Percentiles rank a stretch among this genome's conserved stretches.
Conservation (phyloP, 805 yeast species). For the Metschnikowia drakensbergensis region DNA sequence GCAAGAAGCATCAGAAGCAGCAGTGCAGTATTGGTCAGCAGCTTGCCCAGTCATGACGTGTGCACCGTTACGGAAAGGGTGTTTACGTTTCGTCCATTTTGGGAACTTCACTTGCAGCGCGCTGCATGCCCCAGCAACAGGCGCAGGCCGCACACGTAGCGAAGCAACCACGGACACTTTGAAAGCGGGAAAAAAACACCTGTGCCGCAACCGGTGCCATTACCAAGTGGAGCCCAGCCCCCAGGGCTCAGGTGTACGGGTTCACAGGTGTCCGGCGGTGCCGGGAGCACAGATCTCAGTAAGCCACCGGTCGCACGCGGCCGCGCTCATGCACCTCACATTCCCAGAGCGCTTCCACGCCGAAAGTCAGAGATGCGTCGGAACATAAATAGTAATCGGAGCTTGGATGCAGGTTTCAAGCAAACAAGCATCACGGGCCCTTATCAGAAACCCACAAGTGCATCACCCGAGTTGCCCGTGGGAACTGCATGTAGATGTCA, state of each 20-base stretch:
- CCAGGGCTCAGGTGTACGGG: background rate
- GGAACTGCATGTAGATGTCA: too few species aligned
- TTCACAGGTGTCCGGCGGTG: background rate
- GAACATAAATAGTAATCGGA: background rate
- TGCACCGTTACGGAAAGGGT: background rate
- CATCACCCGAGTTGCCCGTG: too few species aligned
- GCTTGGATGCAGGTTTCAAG: background rate
- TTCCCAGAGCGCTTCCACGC: background rate
- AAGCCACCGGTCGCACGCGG: too few species aligned
- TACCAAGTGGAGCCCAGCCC: background rate
- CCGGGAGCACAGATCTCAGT: too few species aligned
- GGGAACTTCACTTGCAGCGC: constrained; percentile 5
- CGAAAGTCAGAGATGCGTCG: background rate
- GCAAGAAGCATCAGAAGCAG: too few species aligned
- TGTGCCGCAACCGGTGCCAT: background rate
- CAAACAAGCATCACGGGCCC: background rate
- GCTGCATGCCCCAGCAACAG: background rate
- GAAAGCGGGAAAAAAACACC: background rate
- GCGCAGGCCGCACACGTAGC: background rate
- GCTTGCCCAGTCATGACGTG: background rate
- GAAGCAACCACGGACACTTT: background rate
- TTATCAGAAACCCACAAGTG: too few species aligned
- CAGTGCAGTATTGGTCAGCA: too few species aligned
- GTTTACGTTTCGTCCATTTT: background rate
- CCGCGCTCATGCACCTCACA: too few species aligned